Evolutionary conservation across 192 early-diverging fungal genomes (phyloP).

Genomic region (Coemansia aciculifera): DNA sequence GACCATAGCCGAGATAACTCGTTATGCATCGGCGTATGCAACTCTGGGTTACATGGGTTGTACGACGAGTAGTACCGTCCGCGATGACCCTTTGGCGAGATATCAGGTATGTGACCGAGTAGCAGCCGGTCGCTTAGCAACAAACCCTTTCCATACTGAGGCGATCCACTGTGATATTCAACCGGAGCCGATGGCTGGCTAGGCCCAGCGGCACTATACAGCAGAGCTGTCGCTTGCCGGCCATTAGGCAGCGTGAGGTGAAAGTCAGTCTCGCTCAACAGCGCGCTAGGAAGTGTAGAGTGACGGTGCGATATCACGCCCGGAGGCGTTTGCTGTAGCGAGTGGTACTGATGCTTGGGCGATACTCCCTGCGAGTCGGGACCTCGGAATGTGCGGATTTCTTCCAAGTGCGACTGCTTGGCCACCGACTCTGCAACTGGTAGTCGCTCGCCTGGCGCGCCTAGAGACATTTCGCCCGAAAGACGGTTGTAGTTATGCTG

Average conservation of each 20-base stretch:
- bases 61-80: slow-evolving; percentile 21
- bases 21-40: slow-evolving; percentile 57
- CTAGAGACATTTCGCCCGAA: background rate
- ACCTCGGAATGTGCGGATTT: slow-evolving; percentile 37
- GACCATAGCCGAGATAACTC: slow-evolving; percentile 83
- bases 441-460: background rate
- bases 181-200: slow-evolving; percentile 17
- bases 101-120: slow-evolving; percentile 11
- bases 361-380: slow-evolving; percentile 9
- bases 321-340: slow-evolving; percentile 4
- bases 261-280: slow-evolving; percentile 13
- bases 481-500: slow-evolving; percentile 4
- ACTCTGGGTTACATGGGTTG: slow-evolving; percentile 76
- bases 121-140: slow-evolving; percentile 24
- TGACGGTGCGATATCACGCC: background rate
- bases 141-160: slow-evolving; percentile 15
- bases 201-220: background rate
- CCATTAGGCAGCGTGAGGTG: slow-evolving; percentile 33
- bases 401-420: slow-evolving; percentile 45
- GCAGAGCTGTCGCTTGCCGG: slow-evolving; percentile 7
- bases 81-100: slow-evolving; percentile 5
- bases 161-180: slow-evolving; percentile 30
- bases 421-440: slow-evolving; percentile 41
- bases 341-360: slow-evolving; percentile 3
- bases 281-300: slow-evolving; percentile 5